Percentiles rank a stretch among this genome's conserved stretches.
These are phyloP conservation scores for Serendipita indica DNA, from an alignment of 768 basidiomycete genomes.

Conservation along the genomic window DNA sequence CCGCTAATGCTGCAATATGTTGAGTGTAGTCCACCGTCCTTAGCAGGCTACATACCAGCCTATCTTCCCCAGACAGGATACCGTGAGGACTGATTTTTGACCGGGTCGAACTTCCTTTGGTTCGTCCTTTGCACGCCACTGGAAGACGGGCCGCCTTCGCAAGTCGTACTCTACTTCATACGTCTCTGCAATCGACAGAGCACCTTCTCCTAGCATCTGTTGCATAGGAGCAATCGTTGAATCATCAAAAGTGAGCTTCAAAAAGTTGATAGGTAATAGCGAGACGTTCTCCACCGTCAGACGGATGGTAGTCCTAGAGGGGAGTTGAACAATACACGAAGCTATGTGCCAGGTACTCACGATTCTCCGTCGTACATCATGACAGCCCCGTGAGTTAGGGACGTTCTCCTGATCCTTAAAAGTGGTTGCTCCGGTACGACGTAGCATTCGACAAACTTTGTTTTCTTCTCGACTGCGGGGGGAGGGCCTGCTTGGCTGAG, in stretches of 20 bases:
- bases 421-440: constrained; percentile 82
- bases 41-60: constrained; percentile 55
- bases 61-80: constrained; percentile 76
- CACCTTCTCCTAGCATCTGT: constrained; percentile 62
- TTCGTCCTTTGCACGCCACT: constrained; percentile 43
- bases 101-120: constrained; percentile 46
- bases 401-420: constrained; percentile 70
- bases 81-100: constrained; percentile 47
- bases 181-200: constrained; percentile 65
- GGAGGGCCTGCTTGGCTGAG: background rate
- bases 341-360: constrained; percentile 29
- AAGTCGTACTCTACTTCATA: constrained; percentile 85
- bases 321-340: constrained; percentile 13
- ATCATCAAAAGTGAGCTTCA: constrained; percentile 80
- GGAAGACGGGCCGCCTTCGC: constrained; percentile 63
- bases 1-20: constrained; percentile 47
- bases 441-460: constrained; percentile 59
- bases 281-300: constrained; percentile 88
- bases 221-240: constrained; percentile 69
- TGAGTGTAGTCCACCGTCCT: background rate
- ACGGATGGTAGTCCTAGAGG: constrained; percentile 57
- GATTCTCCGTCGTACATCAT: constrained; percentile 93
- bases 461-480: constrained; percentile 20
- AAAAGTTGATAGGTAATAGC: constrained; percentile 62
- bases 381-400: constrained; percentile 83